These are phyloP conservation scores for Claviceps sorghi DNA, from an alignment of 2,329 filamentous ascomycete genomes.

Conservation along the genomic window DNA sequence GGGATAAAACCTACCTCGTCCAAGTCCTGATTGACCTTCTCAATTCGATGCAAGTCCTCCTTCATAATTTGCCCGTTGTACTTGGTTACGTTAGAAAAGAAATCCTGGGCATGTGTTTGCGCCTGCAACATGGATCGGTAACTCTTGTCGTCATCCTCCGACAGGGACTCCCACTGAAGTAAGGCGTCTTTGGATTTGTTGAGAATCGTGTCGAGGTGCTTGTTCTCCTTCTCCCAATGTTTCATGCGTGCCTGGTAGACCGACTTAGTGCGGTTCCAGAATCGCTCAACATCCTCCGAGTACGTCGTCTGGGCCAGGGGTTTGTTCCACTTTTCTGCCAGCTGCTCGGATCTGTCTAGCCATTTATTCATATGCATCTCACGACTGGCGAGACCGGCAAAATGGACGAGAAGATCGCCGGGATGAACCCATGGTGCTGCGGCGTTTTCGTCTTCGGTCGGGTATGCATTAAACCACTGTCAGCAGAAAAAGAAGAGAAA, in stretches of 20 bases:
- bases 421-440: background rate
- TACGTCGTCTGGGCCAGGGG: background rate
- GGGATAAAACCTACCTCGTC: background rate
- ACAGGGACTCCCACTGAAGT: background rate
- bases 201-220: background rate
- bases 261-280: conserved; percentile 3
- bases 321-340: conserved; percentile 1
- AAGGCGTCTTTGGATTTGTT: background rate
- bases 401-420: conserved; percentile 10
- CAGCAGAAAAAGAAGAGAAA: background rate
- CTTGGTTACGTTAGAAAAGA: background rate
- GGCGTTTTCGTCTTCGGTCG: background rate
- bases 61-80: background rate
- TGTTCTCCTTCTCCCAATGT: background rate
- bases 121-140: background rate
- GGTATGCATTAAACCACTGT: conserved; percentile 11
- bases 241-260: background rate
- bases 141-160: background rate
- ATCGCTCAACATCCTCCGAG: background rate
- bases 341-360: conserved; percentile 1
- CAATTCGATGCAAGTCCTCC: conserved; percentile 1
- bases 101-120: background rate
- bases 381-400: conserved; percentile 6
- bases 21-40: background rate
- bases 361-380: background rate